A percentile compares a stretch with the other conserved stretches of the same genome.
Conservation (phyloP, 805 yeast genomes). For the Candida cerambycidarum region DNA sequence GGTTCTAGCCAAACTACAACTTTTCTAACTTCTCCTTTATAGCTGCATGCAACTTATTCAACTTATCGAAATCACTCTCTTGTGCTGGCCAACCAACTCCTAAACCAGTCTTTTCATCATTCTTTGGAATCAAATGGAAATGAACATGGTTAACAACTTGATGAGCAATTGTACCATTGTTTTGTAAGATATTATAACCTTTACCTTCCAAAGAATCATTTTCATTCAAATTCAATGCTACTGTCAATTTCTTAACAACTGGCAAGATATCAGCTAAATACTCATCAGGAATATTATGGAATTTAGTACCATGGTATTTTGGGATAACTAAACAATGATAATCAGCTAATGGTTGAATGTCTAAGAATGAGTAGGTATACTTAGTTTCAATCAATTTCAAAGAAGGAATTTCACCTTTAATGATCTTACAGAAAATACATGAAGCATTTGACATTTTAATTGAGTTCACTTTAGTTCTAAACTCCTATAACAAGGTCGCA, state of each 20-base stretch:
- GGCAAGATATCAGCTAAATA: constrained; percentile 84
- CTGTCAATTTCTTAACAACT: constrained; percentile 80
- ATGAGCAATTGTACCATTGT: constrained; percentile 93
- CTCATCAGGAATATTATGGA: constrained; percentile 92
- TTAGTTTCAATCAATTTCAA: constrained; percentile 88
- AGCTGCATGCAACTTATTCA: constrained; percentile 66
- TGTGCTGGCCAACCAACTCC: constrained; percentile 94
- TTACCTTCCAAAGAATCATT: constrained; percentile 60
- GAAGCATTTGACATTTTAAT: constrained; percentile 36
- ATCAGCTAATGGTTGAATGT: constrained; percentile 86
- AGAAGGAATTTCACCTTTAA: constrained; percentile 94
- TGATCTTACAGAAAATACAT: constrained; percentile 92
- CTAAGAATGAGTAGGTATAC: constrained; percentile 78
- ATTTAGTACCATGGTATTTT: constrained; percentile 87
- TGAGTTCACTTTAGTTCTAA: too few species aligned
- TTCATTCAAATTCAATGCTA: constrained; percentile 61
- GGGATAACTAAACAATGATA: constrained; percentile 93
- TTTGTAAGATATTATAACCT: constrained; percentile 88
- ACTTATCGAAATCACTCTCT: constrained; percentile 69
- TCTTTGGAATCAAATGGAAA: constrained; percentile 93
- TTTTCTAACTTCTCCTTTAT: constrained; percentile 32
- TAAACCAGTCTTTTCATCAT: constrained; percentile 68
- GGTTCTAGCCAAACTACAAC: constrained; percentile 9
- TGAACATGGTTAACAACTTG: constrained; percentile 96
- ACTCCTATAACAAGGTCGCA: too few species aligned